These are phyloP conservation scores for Candida coleopterorum DNA, from an alignment of 805 yeast species.

Conservation along the genomic window DNA sequence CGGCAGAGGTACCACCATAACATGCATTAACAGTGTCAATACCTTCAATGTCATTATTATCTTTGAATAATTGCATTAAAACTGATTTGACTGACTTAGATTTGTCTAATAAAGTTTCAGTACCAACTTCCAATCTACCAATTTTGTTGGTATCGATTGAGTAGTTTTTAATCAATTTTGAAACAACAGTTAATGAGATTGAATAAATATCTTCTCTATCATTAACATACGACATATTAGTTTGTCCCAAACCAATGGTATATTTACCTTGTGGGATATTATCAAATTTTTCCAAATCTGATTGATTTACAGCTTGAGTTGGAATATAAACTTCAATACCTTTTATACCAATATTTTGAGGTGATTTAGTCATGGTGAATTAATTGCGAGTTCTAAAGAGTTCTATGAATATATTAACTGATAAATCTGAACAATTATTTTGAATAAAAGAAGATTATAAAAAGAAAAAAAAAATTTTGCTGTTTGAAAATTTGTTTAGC, in stretches of 20 bases:
- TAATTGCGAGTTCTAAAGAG: neutral
- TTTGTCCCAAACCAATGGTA: conserved; percentile 98
- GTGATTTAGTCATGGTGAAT: conserved; percentile 17
- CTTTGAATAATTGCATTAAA: conserved; percentile 88
- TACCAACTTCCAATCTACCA: conserved; percentile 97
- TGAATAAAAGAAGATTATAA: no score
- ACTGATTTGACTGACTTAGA: conserved; percentile 96
- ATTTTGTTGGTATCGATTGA: conserved; percentile 73
- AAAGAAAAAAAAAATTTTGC: conserved; percentile 2
- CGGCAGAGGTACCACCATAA: conserved; percentile 96
- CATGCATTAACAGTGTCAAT: conserved; percentile 95
- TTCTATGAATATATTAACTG: neutral
- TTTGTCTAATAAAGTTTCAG: conserved; percentile 94
- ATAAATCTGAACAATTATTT: no score
- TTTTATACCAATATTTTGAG: conserved; percentile 87
- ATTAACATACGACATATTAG: conserved; percentile 95
- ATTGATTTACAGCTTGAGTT: conserved; percentile 64
- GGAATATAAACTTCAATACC: conserved; percentile 94
- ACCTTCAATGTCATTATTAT: conserved; percentile 90
- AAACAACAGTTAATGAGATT: conserved; percentile 81
- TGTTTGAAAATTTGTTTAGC: conserved; percentile 3
- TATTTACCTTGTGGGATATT: conserved; percentile 91
- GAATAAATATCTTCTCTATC: conserved; percentile 98
- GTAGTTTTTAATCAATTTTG: conserved; percentile 73
- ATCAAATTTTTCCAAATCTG: conserved; percentile 79